phyloP scores from a whole-genome alignment of 495 filamentous ascomycete species.

The Talaromyces stipitatus region DNA sequence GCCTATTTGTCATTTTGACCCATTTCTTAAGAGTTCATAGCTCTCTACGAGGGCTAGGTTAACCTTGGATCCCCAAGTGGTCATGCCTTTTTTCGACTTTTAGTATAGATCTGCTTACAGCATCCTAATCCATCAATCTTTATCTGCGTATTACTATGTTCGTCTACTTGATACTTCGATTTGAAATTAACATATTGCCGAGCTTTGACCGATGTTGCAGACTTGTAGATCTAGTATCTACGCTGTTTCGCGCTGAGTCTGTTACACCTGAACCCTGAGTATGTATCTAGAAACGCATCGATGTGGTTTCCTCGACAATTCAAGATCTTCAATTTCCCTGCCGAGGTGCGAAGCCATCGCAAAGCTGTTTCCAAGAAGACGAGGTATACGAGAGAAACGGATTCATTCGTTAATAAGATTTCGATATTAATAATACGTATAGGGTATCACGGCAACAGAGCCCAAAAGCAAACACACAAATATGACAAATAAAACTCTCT shows the following conservation, averaged over 20 bases:
- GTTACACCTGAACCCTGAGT: background rate
- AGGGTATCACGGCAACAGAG: background rate
- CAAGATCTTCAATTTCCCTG: no score
- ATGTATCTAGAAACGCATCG: background rate
- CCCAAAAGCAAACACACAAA: background rate
- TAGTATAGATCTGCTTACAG: background rate
- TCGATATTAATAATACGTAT: background rate
- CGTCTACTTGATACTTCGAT: background rate
- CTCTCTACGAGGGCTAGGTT: no score
- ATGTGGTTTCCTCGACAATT: background rate
- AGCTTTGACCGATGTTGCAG: background rate
- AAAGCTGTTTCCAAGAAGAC: no score
- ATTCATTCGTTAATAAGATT: background rate
- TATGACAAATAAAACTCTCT: background rate
- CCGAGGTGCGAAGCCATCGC: no score
- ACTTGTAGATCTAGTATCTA: background rate
- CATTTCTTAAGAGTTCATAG: no score
- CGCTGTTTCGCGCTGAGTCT: background rate
- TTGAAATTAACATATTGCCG: background rate
- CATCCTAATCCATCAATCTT: background rate
- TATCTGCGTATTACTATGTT: no score
- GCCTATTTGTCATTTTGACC: background rate
- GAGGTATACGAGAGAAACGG: background rate
- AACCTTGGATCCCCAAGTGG: no score
- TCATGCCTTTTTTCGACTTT: background rate